phyloP scores from a whole-genome alignment of 2,329 filamentous ascomycete genomes.

The Harringtonia lauricola region DNA sequence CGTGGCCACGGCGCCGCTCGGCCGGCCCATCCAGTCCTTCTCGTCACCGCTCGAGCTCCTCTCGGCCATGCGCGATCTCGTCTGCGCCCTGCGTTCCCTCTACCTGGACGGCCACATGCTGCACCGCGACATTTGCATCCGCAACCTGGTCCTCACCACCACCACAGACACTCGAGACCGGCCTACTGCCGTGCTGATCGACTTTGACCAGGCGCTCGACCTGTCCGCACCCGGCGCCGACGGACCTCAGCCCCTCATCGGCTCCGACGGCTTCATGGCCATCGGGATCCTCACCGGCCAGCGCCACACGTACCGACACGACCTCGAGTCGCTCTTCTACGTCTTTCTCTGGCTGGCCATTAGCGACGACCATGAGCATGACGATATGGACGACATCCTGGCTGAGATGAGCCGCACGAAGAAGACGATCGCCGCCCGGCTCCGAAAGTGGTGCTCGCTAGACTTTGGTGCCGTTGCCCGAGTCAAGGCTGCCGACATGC shows the following conservation, averaged over 20 bases:
- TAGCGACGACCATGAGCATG: neutral
- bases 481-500: too few species aligned
- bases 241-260: neutral
- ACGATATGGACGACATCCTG: neutral
- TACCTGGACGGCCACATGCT: slow-evolving; percentile 21
- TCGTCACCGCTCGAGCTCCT: slow-evolving; percentile 20
- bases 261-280: neutral
- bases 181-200: neutral
- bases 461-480: too few species aligned
- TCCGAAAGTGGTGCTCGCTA: too few species aligned
- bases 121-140: slow-evolving; percentile 23
- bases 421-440: too few species aligned
- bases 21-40: slow-evolving; percentile 18
- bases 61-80: slow-evolving; percentile 20
- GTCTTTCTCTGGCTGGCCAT: neutral
- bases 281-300: neutral
- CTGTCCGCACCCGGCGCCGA: neutral
- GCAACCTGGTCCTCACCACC: slow-evolving; percentile 28
- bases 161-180: too few species aligned
- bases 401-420: too few species aligned
- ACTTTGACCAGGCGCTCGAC: neutral
- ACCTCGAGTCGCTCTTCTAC: slow-evolving; percentile 11
- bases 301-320: slow-evolving; percentile 18
- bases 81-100: slow-evolving; percentile 25
- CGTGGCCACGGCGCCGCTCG: slow-evolving; percentile 2